phyloP scores from a whole-genome alignment of 371 early-diverging fungal species.

The Capniomyces stellatus region DNA sequence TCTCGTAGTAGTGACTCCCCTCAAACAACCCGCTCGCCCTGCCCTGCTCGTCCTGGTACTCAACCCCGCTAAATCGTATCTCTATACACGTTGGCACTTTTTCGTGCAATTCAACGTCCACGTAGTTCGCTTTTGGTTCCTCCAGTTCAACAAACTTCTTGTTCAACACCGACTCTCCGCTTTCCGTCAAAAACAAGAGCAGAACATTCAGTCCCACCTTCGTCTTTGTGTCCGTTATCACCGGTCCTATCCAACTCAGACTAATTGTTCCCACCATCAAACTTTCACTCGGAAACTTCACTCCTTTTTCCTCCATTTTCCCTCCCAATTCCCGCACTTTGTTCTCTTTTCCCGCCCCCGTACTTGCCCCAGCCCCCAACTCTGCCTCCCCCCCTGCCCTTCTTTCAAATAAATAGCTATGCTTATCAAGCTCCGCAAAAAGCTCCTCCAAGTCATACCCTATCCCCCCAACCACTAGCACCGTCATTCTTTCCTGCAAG shows the following conservation, averaged over 20 bases:
- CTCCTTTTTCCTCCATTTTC: background rate
- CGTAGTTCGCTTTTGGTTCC: slow-evolving; percentile 33
- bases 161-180: slow-evolving; percentile 31
- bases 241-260: slow-evolving; percentile 46
- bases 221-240: slow-evolving; percentile 27
- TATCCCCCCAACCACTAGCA: slow-evolving; percentile 33
- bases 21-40: background rate
- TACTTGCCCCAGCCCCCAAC: too few relatives aligned
- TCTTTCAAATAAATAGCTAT: background rate
- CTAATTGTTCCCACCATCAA: slow-evolving; percentile 38
- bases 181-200: slow-evolving; percentile 36
- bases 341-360: background rate
- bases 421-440: background rate
- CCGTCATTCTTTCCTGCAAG: slow-evolving; percentile 35
- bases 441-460: slow-evolving; percentile 6
- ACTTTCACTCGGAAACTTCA: slow-evolving; percentile 29
- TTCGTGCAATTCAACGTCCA: slow-evolving; percentile 34
- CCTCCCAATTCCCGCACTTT: background rate
- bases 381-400: slow-evolving; percentile 3
- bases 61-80: slow-evolving; percentile 40
- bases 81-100: slow-evolving; percentile 29
- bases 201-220: slow-evolving; percentile 39
- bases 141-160: slow-evolving; percentile 39
- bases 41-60: slow-evolving; percentile 4
- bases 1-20: background rate